Base-by-base conservation (phyloP, 2,329 filamentous ascomycete genomes). In the Colletotrichum ledebouriae region DNA sequence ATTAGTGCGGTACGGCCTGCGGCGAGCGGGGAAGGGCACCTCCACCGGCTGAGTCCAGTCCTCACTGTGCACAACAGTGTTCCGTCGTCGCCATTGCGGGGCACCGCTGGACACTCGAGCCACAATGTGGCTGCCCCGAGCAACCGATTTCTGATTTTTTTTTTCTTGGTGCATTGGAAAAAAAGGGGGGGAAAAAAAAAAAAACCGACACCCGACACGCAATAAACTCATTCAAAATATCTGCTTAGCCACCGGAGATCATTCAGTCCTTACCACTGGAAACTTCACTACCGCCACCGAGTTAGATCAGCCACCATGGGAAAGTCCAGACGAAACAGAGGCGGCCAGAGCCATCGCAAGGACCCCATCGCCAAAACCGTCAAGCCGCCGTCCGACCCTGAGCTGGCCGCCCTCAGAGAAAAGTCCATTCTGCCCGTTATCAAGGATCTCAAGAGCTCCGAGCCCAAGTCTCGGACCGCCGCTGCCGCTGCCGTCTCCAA, bases 391-490 rank as follows among this genome's bases (percentile, higher is more conserved):
- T 80, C 87, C 2, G 89, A 91, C 73, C 88, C 89, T 6, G 87
- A 89, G 75, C 84, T 91, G 62, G 85, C 86, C 22, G 87, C 87
- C 12, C 83, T 92, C 49, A 84, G 89, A 39, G 88, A 90, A 70
- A 81, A 84, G 78, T 87, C 86, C 76, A 89, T 92, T 73, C 78
- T 91, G 41, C 90, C 90, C 17, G 84, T 90, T 50, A 80, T 92
- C 68, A 83, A 83, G 70, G 85, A 90, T 71, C 80, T 92, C 46
- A 83, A 87, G 73, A 88, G 85, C 73, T 74, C 86, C 39, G 86
- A 90, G 47, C 80, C 86, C 57, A 88, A 87, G 75, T 84, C 83
- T n/a, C 85, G 89, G 62, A 85, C 86, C 6, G 76, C 85, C 2
- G 89, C 89, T 11, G 88, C 89, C 7, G 78, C 80, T 15, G 88